Percentiles rank a stretch among this genome's conserved stretches.
Conservation (phyloP, 345 rosid species). For the Clarkia xantiana region DNA sequence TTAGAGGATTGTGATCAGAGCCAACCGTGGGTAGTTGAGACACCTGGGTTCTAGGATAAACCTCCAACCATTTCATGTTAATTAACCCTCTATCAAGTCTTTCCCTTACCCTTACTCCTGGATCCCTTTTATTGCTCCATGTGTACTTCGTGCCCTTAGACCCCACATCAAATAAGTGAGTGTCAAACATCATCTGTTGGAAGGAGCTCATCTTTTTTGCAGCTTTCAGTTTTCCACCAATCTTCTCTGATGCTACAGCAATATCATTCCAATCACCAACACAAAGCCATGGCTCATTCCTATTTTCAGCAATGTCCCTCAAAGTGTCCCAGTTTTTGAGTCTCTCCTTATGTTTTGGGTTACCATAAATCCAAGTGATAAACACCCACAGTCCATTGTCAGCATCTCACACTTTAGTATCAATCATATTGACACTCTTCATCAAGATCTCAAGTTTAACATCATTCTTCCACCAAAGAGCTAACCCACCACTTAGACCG, state of each 20-base stretch:
- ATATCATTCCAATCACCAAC: conserved; percentile 3
- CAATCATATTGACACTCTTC: not conserved
- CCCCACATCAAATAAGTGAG: not conserved
- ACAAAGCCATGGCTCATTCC: not conserved
- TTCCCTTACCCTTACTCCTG: not conserved
- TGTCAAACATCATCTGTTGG: not conserved
- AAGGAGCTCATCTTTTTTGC: not conserved
- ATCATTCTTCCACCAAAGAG: not conserved
- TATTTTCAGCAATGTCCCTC: not conserved
- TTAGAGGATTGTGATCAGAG: not conserved
- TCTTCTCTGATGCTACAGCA: not conserved
- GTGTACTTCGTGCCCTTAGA: not conserved
- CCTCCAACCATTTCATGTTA: not conserved
- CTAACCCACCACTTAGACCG: not conserved
- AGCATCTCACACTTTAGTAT: not conserved
- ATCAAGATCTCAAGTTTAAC: not conserved
- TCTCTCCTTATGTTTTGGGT: not conserved
- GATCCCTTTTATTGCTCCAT: not conserved
- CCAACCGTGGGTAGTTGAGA: not conserved
- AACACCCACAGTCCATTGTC: not conserved
- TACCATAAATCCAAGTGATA: not conserved
- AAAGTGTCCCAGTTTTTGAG: not conserved
- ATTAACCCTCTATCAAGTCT: not conserved
- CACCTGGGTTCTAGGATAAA: not conserved
- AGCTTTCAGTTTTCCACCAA: not conserved